These are phyloP conservation scores for Fusarium sp. DNA, from an alignment of 2,329 filamentous ascomycete species.

Conservation along the genomic window DNA sequence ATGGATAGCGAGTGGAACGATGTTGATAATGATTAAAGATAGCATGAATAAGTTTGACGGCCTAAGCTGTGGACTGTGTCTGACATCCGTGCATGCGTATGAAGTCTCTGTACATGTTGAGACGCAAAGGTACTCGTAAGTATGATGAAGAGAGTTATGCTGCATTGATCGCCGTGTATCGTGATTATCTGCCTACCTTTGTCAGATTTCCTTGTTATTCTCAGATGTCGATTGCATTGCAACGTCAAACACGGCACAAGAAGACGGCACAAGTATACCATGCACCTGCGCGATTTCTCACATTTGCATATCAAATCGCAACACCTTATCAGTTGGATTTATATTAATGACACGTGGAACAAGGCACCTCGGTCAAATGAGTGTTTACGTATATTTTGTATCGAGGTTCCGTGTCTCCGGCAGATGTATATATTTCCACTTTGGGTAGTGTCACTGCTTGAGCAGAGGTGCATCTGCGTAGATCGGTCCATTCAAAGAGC, in stretches of 20 bases:
- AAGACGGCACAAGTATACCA: neutral
- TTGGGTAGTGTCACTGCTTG: neutral
- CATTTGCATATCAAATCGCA: slow-evolving; percentile 6
- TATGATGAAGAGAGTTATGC: neutral
- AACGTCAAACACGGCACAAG: neutral
- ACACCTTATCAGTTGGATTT: neutral
- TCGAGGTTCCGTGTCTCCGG: slow-evolving; percentile 1
- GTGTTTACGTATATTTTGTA: neutral
- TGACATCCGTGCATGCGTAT: neutral
- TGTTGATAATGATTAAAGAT: slow-evolving; percentile 36
- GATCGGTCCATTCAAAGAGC: neutral
- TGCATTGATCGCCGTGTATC: neutral
- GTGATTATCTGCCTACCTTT: neutral
- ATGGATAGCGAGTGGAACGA: slow-evolving; percentile 18
- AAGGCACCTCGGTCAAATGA: slow-evolving; percentile 1
- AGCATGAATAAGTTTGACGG: slow-evolving; percentile 30
- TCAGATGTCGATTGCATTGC: neutral
- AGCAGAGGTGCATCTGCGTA: neutral
- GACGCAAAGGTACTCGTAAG: neutral
- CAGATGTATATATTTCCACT: slow-evolving; percentile 1
- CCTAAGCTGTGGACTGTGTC: neutral
- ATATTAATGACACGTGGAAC: slow-evolving; percentile 12
- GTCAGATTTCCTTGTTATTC: neutral
- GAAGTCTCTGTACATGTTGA: neutral
- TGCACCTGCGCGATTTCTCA: slow-evolving; percentile 23